phyloP scores from a whole-genome alignment of 345 rosid genomes.

The Citrus inodora region DNA sequence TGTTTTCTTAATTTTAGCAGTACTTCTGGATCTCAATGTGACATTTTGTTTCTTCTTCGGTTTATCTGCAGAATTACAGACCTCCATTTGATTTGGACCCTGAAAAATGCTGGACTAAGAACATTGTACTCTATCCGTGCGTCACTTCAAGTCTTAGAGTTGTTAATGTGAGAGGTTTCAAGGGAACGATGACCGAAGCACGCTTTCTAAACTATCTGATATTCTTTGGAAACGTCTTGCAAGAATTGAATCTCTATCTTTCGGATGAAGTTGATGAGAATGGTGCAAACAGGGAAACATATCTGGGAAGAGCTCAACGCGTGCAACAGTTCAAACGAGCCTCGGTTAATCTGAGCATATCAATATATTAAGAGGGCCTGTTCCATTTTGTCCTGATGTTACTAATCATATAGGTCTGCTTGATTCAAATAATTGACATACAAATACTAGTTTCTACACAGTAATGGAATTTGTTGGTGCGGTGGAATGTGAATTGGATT shows the following conservation, averaged over 20 bases:
- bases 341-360: not conserved
- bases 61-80: constrained; percentile 12
- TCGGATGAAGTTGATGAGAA: not conserved
- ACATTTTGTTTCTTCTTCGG: too few relatives aligned
- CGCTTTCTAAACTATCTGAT: constrained; percentile 24
- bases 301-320: not conserved
- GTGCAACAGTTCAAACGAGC: not conserved
- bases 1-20: not conserved
- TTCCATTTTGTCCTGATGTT: not conserved
- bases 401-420: not conserved
- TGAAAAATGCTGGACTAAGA: not conserved
- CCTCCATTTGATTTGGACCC: constrained; percentile 15
- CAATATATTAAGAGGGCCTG: not conserved
- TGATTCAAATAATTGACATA: not conserved
- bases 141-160: constrained; percentile 25
- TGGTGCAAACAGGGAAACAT: constrained; percentile 2
- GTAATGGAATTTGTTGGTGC: not conserved
- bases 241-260: constrained; percentile 22
- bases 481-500: not conserved
- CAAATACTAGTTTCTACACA: not conserved
- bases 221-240: constrained; percentile 19
- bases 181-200: constrained; percentile 12
- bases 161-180: constrained; percentile 34
- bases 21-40: not conserved
- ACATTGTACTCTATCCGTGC: constrained; percentile 13